Percentiles rank a stretch among this genome's conserved stretches.
These are phyloP conservation scores for Guyanaporus albipodus DNA, from an alignment of 768 basidiomycete genomes.

Conservation along the genomic window DNA sequence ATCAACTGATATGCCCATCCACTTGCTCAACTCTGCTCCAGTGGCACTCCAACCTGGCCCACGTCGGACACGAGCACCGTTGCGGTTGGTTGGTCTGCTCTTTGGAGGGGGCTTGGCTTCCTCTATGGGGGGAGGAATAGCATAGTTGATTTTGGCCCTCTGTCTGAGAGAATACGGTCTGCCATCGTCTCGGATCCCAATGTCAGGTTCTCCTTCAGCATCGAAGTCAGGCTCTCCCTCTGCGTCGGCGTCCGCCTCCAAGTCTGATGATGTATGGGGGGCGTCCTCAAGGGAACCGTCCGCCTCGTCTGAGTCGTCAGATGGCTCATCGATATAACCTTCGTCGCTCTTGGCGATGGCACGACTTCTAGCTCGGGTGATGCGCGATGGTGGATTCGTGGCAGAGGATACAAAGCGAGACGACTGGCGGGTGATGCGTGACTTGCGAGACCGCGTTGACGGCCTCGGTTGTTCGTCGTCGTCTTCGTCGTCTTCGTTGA, in stretches of 20 bases:
- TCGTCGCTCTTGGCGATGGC: slow-evolving; percentile 44
- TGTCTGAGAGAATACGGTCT: slow-evolving; percentile 58
- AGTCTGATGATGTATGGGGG: slow-evolving; percentile 38
- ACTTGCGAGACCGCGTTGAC: slow-evolving; percentile 10
- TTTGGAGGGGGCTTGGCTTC: slow-evolving; percentile 46
- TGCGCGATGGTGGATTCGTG: slow-evolving; percentile 4
- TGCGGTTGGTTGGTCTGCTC: slow-evolving; percentile 37
- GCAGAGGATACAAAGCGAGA: slow-evolving; percentile 2
- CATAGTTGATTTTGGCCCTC: slow-evolving; percentile 67
- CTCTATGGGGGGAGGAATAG: slow-evolving; percentile 77
- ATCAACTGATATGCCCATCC: slow-evolving; percentile 70
- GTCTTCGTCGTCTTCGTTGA: slow-evolving; percentile 34
- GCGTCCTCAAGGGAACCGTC: slow-evolving; percentile 60
- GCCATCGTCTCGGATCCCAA: slow-evolving; percentile 39
- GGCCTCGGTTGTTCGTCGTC: slow-evolving; percentile 22
- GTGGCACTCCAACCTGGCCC: slow-evolving; percentile 74
- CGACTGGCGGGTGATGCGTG: slow-evolving; percentile 26
- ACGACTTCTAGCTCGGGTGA: slow-evolving; percentile 26
- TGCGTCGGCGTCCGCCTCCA: slow-evolving; percentile 34
- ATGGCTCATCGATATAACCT: slow-evolving; percentile 47
- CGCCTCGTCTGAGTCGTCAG: slow-evolving; percentile 48
- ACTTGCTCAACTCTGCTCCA: slow-evolving; percentile 71
- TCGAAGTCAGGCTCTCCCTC: slow-evolving; percentile 40
- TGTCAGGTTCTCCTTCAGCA: slow-evolving; percentile 36
- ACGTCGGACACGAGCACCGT: slow-evolving; percentile 39